Percentiles rank a stretch among this genome's conserved stretches.
Conservation (phyloP, 305 asterid genomes). For the Euphrasia arctica region DNA sequence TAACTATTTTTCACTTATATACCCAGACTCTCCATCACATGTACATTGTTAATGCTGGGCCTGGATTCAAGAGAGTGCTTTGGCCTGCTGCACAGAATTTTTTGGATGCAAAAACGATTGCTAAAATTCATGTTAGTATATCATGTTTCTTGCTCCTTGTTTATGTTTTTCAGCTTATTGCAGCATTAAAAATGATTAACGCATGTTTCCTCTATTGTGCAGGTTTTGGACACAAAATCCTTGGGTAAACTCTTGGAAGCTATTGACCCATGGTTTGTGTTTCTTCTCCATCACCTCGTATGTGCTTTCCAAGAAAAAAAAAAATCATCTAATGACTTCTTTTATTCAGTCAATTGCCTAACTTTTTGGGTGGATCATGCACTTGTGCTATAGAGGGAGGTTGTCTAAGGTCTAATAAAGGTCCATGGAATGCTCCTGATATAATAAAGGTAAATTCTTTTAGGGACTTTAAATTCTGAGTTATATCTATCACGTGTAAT, state of each 20-base stretch:
- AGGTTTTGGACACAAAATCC: constrained; percentile 86
- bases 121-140: constrained; percentile 71
- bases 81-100: constrained; percentile 97
- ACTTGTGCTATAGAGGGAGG: constrained; percentile 78
- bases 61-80: constrained; percentile 84
- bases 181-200: constrained; percentile 19
- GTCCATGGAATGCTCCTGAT: constrained; percentile 95
- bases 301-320: constrained; percentile 20
- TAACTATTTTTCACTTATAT: constrained; percentile 8
- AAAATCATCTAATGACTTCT: constrained; percentile 25
- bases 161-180: constrained; percentile 3
- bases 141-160: constrained; percentile 1
- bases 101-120: constrained; percentile 78
- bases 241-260: constrained; percentile 73
- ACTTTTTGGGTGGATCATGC: constrained; percentile 93
- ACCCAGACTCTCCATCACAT: constrained; percentile 80
- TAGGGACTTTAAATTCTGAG: too few species aligned
- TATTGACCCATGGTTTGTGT: constrained; percentile 65
- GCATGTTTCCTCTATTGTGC: constrained; percentile 26
- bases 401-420: constrained; percentile 83
- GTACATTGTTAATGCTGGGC: constrained; percentile 92
- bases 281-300: constrained; percentile 21
- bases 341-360: constrained; percentile 79
- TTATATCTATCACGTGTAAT: too few species aligned
- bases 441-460: constrained; percentile 66